Evolutionary conservation across 441 rosid genomes (phyloP), one percentile per base, ranked within the genome.

Genomic region (Breynia disticha): DNA sequence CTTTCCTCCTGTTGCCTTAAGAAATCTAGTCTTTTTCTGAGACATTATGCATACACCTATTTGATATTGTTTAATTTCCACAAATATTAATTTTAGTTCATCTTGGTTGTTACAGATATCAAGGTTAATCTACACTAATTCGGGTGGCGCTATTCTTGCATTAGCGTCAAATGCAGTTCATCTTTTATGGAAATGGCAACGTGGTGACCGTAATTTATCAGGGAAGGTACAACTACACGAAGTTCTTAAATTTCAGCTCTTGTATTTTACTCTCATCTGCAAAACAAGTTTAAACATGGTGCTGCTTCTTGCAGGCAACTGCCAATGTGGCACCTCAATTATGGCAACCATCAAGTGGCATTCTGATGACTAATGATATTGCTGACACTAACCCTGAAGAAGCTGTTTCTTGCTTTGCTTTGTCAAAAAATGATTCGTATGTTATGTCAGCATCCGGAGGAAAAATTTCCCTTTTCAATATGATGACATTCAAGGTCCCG

Each of bases 401-500:
- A 50, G 81, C 87, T 2, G 83, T 86, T 12, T 80, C 89, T 0
- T 86, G 95, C 75, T 83, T 86, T 75, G 91, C 95, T 57, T 71
- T 86, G 67, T 86, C 95, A 52, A 86, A 86, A 68, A 86, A 86
- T 70, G 95, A 86, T 73, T 83, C 95, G n/a, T 86, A 86, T 42
- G 91, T 86, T 37, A 86, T 84, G 91, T 86, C 95, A 16, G 91
- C 95, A 41, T 86, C 88, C n/a, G 95, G 95, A 54, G 95, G 95
- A 63, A 86, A 83, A 66, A 83, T 86, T 62, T 86, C 95, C 47
- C 73, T 86, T 48, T 86, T 86, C 65, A 86, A 86, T 66, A 86
- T 81, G 87, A 86, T 86, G 95, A 86, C 91, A 39, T 86, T 86
- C 62, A 86, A 86, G 95, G 95, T 87, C n/a, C n/a, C n/a, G n/a